Evolutionary conservation across 495 filamentous ascomycete species (phyloP).

Genomic region (Xylaria scruposa): DNA sequence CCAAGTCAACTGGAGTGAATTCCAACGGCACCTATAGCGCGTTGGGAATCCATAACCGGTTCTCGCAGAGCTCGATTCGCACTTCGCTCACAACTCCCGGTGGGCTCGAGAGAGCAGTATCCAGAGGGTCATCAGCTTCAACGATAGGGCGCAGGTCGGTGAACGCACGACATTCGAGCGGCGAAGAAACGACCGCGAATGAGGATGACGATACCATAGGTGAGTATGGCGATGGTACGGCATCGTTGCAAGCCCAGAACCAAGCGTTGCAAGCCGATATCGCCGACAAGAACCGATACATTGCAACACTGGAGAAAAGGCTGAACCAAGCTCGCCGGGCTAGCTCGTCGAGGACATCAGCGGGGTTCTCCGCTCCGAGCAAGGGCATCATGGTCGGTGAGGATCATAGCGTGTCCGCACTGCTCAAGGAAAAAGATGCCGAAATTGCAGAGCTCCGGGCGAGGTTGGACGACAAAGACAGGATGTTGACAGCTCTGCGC

Average conservation of each 20-base stretch:
- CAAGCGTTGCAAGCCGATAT: slow-evolving; percentile 91
- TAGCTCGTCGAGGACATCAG: slow-evolving; percentile 84
- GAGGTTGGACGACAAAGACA: slow-evolving; percentile 92
- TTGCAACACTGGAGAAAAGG: slow-evolving; percentile 88
- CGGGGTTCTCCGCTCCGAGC: slow-evolving; percentile 63
- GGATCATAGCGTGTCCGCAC: slow-evolving; percentile 67
- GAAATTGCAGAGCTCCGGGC: slow-evolving; percentile 92
- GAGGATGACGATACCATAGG: slow-evolving; percentile 78
- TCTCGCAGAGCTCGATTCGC: slow-evolving; percentile 64
- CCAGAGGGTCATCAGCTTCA: slow-evolving; percentile 68
- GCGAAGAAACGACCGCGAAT: slow-evolving; percentile 44
- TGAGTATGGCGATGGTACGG: slow-evolving; percentile 87
- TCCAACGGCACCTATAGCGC: slow-evolving; percentile 72
- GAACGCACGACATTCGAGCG: slow-evolving; percentile 51
- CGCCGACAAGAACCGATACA: slow-evolving; percentile 94
- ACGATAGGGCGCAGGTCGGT: slow-evolving; percentile 58
- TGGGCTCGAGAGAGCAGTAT: slow-evolving; percentile 66
- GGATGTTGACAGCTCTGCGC: slow-evolving; percentile 89
- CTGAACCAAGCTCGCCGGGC: slow-evolving; percentile 89
- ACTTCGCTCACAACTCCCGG: slow-evolving; percentile 79
- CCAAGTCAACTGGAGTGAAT: slow-evolving; percentile 95
- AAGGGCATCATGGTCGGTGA: slow-evolving; percentile 69
- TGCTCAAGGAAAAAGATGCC: slow-evolving; percentile 87
- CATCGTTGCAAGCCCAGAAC: slow-evolving; percentile 80
- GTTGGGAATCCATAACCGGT: slow-evolving; percentile 71